These are phyloP conservation scores for Artemisia tridentata DNA, from an alignment of 129 eudicot species.

Conservation along the genomic window DNA sequence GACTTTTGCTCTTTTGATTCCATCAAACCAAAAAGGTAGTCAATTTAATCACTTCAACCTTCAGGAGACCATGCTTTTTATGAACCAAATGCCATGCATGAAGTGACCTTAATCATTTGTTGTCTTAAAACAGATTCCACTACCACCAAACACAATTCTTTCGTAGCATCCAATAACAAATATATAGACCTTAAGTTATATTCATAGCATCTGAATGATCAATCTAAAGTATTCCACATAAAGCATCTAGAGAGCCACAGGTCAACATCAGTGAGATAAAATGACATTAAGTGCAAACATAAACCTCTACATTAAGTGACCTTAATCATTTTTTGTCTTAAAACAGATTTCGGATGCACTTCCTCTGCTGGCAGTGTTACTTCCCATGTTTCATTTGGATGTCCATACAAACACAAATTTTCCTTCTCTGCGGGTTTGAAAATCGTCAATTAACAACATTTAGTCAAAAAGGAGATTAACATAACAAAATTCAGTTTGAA, in stretches of 20 bases:
- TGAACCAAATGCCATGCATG: neutral
- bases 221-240: neutral
- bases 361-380: conserved; percentile 67
- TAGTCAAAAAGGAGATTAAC: neutral
- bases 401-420: conserved; percentile 70
- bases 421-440: conserved; percentile 43
- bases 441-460: conserved; percentile 6
- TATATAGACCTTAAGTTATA: neutral
- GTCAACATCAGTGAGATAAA: neutral
- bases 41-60: neutral
- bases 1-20: too few relatives aligned
- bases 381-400: conserved; percentile 70
- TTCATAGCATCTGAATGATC: neutral
- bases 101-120: neutral
- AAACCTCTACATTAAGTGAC: neutral
- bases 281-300: neutral
- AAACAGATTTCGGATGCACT: conserved; percentile 50
- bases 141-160: neutral
- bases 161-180: neutral
- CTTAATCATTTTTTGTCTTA: too few relatives aligned
- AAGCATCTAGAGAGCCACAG: neutral
- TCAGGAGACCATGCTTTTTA: neutral
- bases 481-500: neutral
- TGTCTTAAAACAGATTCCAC: neutral
- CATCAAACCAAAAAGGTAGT: neutral